Conservation (phyloP, 2,329 filamentous ascomycete genomes). For the Leptographium galeiforme region DNA sequence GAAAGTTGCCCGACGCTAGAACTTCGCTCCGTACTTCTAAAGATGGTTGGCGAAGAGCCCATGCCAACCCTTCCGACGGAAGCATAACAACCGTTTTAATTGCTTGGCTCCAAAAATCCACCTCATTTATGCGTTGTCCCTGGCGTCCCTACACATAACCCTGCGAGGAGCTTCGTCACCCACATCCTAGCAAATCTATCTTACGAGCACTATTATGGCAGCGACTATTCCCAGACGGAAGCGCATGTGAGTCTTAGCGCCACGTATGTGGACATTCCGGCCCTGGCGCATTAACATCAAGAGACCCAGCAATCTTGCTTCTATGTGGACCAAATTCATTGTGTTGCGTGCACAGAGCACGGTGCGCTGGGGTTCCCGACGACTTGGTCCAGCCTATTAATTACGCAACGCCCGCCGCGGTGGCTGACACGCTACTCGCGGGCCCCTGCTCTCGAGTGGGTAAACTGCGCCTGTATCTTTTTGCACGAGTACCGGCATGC, state of each 20-base stretch:
- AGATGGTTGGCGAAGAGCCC: not conserved
- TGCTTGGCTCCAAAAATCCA: conserved; percentile 30
- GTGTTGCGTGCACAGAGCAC: too few species aligned
- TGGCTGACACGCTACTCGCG: not conserved
- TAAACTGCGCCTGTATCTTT: not conserved
- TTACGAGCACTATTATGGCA: not conserved
- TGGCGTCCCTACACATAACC: conserved; percentile 11
- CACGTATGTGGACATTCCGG: too few species aligned
- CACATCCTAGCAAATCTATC: not conserved
- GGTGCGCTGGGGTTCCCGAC: too few species aligned
- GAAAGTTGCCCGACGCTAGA: conserved; percentile 17
- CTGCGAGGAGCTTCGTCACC: not conserved
- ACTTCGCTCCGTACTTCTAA: conserved; percentile 14
- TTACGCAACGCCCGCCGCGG: not conserved
- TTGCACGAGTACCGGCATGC: not conserved
- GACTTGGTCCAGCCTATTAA: not conserved
- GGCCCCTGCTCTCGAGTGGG: not conserved
- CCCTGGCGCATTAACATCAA: too few species aligned
- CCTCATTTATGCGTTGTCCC: conserved; percentile 32
- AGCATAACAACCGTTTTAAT: conserved; percentile 36
- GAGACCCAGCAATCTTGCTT: not conserved
- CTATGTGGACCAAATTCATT: not conserved
- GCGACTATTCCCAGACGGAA: not conserved
- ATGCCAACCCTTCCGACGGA: not conserved
- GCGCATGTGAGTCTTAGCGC: not conserved